Evolutionary conservation across 371 early-diverging fungal genomes (phyloP).

Genomic region (Thermomucor indicae-seudaticae): DNA sequence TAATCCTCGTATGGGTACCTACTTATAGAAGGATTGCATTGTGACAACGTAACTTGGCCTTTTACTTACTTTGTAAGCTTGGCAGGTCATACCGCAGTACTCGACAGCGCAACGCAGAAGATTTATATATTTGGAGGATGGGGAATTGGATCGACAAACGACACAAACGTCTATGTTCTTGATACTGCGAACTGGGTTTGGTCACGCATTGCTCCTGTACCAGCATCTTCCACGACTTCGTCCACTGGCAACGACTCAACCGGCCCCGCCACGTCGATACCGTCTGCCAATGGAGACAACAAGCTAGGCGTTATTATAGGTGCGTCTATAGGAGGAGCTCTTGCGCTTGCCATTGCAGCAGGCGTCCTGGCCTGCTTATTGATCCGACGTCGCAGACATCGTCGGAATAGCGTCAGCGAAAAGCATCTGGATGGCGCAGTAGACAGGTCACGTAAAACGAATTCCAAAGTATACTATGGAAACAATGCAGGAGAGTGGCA

Average conservation of each 20-base stretch:
- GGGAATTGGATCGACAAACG: conserved; percentile 19
- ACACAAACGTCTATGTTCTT: conserved; percentile 20
- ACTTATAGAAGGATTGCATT: too few species aligned
- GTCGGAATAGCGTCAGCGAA: too few species aligned
- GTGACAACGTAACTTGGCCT: too few species aligned
- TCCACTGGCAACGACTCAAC: too few species aligned
- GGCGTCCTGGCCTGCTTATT: conserved; percentile 3
- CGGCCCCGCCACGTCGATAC: too few species aligned
- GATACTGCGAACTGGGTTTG: conserved; percentile 19
- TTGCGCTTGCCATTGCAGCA: conserved; percentile 6
- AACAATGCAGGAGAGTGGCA: too few species aligned
- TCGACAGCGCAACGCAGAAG: conserved; percentile 9
- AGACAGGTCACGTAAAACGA: conserved; percentile 7
- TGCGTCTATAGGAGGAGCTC: conserved; percentile 7
- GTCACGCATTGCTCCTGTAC: conserved; percentile 15
- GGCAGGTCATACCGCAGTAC: conserved; percentile 40
- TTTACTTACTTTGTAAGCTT: too few species aligned
- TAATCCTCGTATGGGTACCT: conserved; percentile 41
- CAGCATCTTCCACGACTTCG: background rate
- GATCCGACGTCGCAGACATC: conserved; percentile 1
- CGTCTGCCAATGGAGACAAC: background rate
- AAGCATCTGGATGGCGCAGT: background rate
- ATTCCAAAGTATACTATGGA: conserved; percentile 7
- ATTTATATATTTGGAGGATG: conserved; percentile 32
- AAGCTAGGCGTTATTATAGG: conserved; percentile 21